These are phyloP conservation scores for Trichoderma endophyticum DNA, from an alignment of 2,329 filamentous ascomycete genomes.

Conservation along the genomic window DNA sequence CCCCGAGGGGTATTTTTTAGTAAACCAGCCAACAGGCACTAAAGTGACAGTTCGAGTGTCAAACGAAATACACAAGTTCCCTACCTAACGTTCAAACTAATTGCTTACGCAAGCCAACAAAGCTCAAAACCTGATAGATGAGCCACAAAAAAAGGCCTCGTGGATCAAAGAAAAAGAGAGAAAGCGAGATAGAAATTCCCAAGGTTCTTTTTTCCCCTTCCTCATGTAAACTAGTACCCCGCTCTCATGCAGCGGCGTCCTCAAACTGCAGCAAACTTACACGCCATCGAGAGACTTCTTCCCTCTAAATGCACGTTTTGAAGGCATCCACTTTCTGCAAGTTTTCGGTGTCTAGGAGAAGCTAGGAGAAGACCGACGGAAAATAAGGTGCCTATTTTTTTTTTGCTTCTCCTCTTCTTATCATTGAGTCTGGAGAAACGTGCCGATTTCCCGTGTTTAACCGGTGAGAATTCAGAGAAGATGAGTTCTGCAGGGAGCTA, in stretches of 20 bases:
- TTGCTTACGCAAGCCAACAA: neutral
- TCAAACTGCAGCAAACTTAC: neutral
- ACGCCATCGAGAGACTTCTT: neutral
- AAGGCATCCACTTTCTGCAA: neutral
- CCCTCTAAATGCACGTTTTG: too few species aligned
- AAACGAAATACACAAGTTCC: neutral
- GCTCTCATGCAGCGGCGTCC: neutral
- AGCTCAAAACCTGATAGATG: too few species aligned
- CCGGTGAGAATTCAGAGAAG: neutral
- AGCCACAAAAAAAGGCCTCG: neutral
- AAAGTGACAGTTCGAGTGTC: neutral
- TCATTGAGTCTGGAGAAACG: neutral
- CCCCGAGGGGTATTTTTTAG: neutral
- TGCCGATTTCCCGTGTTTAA: neutral
- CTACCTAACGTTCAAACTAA: neutral
- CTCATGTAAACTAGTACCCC: neutral
- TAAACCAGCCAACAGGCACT: neutral
- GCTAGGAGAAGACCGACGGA: neutral
- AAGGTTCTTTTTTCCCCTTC: neutral
- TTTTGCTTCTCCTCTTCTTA: neutral
- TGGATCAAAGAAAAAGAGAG: neutral
- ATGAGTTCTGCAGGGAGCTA: neutral
- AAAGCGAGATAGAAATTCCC: neutral
- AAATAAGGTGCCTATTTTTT: neutral
- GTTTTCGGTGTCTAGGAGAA: neutral